phyloP scores from a whole-genome alignment of 805 yeast genomes.

The Yamadazyma takamatsuzukensis region DNA sequence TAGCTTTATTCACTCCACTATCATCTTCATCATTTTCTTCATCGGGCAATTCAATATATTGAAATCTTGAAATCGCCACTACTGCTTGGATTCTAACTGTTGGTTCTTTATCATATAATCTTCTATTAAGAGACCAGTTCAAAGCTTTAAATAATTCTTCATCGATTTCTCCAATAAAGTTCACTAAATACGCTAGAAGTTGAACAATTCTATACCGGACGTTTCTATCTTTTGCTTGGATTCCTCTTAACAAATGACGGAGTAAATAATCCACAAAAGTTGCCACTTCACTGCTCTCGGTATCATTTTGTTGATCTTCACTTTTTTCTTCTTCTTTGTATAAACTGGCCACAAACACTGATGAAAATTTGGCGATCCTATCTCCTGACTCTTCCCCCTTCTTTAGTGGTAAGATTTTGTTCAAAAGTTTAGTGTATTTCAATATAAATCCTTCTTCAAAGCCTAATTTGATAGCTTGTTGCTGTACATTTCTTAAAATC shows the following conservation, averaged over 20 bases:
- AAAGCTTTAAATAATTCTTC: slow-evolving; percentile 65
- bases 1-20: slow-evolving; percentile 38
- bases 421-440: slow-evolving; percentile 57
- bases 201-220: slow-evolving; percentile 83
- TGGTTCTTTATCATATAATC: slow-evolving; percentile 75
- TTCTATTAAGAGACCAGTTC: slow-evolving; percentile 53
- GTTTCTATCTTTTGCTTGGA: slow-evolving; percentile 68
- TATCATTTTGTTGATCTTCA: slow-evolving; percentile 19
- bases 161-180: slow-evolving; percentile 71
- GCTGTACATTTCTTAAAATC: slow-evolving; percentile 56
- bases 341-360: slow-evolving; percentile 52
- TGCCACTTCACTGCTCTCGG: slow-evolving; percentile 20
- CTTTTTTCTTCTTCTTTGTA: slow-evolving; percentile 23
- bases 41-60: slow-evolving; percentile 37
- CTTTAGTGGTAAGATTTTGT: slow-evolving; percentile 64
- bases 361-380: slow-evolving; percentile 66
- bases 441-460: slow-evolving; percentile 57
- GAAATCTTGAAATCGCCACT: slow-evolving; percentile 74
- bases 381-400: slow-evolving; percentile 72
- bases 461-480: slow-evolving; percentile 49
- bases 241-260: slow-evolving; percentile 69
- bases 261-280: slow-evolving; percentile 63
- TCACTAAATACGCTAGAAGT: slow-evolving; percentile 65
- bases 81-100: slow-evolving; percentile 81
- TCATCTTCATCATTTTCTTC: slow-evolving; percentile 28